phyloP scores from a whole-genome alignment of 257 asterid species.

The Plantago ovata region DNA sequence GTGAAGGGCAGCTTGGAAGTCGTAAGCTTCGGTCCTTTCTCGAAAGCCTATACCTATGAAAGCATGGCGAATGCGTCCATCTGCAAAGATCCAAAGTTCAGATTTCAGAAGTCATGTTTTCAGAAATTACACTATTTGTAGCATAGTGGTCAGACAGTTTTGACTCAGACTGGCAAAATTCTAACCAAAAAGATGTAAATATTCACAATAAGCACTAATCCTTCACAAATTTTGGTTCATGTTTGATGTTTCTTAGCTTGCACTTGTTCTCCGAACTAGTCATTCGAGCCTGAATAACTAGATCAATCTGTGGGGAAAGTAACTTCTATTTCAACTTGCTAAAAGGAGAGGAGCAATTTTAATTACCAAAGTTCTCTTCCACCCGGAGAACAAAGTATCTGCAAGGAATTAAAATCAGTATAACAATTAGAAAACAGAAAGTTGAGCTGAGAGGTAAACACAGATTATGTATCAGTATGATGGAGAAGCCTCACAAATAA shows the following conservation, averaged over 20 bases:
- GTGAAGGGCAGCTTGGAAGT: slow-evolving; percentile 97
- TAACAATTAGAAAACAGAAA: slow-evolving; percentile 1
- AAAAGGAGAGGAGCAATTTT: slow-evolving; percentile 16
- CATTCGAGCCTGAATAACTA: too few relatives aligned
- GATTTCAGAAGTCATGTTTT: too few relatives aligned
- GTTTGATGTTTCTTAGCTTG: too few relatives aligned
- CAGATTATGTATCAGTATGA: slow-evolving; percentile 9
- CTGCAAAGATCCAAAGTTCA: slow-evolving; percentile 35
- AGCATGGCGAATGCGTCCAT: slow-evolving; percentile 94
- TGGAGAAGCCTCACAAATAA: slow-evolving; percentile 19
- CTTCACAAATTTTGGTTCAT: too few relatives aligned
- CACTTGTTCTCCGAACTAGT: too few relatives aligned
- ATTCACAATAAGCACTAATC: too few relatives aligned
- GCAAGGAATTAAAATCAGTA: slow-evolving; percentile 29
- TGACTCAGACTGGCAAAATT: too few relatives aligned
- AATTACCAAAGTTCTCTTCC: slow-evolving; percentile 88
- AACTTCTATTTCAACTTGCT: slow-evolving; percentile 4
- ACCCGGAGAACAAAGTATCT: slow-evolving; percentile 93
- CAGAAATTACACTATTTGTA: too few relatives aligned
- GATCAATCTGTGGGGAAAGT: slow-evolving; percentile 1
- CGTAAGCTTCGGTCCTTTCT: slow-evolving; percentile 96
- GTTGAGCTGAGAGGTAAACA: background rate
- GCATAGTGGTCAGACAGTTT: too few relatives aligned
- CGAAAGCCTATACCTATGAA: slow-evolving; percentile 98
- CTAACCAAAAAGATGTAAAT: too few relatives aligned